phyloP scores from a whole-genome alignment of 225 moss, liverwort and hornwort genomes.

The Antitrichia curtipendula region DNA sequence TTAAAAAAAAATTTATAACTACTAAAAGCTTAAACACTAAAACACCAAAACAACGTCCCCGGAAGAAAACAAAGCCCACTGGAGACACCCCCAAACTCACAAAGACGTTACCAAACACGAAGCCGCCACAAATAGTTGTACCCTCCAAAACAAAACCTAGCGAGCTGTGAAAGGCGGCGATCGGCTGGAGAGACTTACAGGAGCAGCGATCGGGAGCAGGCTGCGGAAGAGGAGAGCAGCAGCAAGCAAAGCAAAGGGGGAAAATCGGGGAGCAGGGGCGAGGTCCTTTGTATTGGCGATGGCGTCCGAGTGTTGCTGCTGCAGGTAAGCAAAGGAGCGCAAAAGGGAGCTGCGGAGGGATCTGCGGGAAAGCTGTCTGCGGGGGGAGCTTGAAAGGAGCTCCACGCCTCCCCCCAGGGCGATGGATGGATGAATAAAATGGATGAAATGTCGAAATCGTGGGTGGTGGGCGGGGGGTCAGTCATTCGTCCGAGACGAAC shows the following conservation, averaged over 20 bases:
- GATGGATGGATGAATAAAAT: background rate
- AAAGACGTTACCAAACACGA: background rate
- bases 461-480: background rate
- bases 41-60: background rate
- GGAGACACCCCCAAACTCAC: background rate
- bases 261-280: background rate
- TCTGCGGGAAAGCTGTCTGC: slow-evolving; percentile 30
- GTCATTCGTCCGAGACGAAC: background rate
- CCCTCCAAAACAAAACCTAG: background rate
- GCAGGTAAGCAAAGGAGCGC: background rate
- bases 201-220: background rate
- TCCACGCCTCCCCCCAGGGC: background rate
- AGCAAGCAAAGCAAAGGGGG: background rate
- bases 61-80: background rate
- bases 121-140: background rate
- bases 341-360: slow-evolving; percentile 13
- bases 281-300: background rate
- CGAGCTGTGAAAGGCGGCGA: slow-evolving; percentile 1
- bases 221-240: background rate
- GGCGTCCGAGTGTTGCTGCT: background rate
- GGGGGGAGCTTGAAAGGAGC: background rate
- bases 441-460: no score
- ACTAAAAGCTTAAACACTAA: background rate
- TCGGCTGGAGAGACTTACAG: slow-evolving; percentile 20
- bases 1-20: background rate